Base-by-base conservation (phyloP, 1,139 yeast species). In the Blastobotrys petasosporus region DNA sequence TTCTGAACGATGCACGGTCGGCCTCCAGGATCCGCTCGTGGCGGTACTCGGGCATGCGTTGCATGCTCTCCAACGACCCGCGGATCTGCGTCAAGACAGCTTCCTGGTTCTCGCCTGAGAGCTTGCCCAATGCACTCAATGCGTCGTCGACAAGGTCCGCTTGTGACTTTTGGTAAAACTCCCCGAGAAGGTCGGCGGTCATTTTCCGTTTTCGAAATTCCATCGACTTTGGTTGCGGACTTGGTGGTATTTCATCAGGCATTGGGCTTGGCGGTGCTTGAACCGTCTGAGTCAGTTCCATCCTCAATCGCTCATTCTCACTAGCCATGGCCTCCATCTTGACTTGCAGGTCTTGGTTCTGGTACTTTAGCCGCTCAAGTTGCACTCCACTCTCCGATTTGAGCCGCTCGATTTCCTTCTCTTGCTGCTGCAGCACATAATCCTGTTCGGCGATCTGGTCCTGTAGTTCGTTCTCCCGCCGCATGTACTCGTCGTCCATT, bases 381-480 rank as follows among this genome's bases (percentile, higher is more conserved):
- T 52, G 52, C 13, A 54, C 47, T 37, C 49, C 48, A 2, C 37
- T 37, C 15, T 42, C 34, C 2, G 48, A 44, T 29, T 52, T 54
- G 9, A 61, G 51, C 17, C 42, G 39, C 2, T 32, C 35, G 15
- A 53, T 41, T 8, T 51, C 48, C 35, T 42, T 46, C 33, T 58
- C 61, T 39, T 57, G 61, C 37, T 55, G 56, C 15, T 52, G 52
- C 12, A 66, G 57, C 5, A 56, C 42, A 1, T 55, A 39, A 32
- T 65, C 69, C 36, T 58, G 58, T 38, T 65, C 68, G 1, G 62
- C 50, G 16, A 66, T 45, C 41, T 56, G 63, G 47, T 65, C 69
- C 45, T 65, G 68, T 12, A 64, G 45, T 38, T 65, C 65, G 43
- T 64, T 66, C 46, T 65, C 69, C 1, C 66, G 58, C 11, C 54